Conservation (phyloP, 371 early-diverging fungal species). For the Catenaria anguillulae region DNA sequence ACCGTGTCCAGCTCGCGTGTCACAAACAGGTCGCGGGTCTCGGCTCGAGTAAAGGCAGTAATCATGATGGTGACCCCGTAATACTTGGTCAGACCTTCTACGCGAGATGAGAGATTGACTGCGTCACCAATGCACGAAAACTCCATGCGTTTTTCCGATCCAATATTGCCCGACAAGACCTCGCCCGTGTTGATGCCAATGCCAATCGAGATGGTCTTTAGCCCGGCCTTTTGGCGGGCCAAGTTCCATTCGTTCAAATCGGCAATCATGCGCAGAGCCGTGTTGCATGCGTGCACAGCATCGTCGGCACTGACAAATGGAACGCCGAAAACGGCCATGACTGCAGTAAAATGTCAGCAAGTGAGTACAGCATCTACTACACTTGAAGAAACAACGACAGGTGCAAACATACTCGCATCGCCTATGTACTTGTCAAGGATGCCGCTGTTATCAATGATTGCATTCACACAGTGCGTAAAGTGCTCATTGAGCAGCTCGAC, state of each 20-base stretch:
- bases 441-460: slow-evolving; percentile 16
- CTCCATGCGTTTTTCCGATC: slow-evolving; percentile 31
- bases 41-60: slow-evolving; percentile 21
- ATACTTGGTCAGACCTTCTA: slow-evolving; percentile 26
- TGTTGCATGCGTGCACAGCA: slow-evolving; percentile 27
- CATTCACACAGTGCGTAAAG: slow-evolving; percentile 23
- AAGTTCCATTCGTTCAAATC: slow-evolving; percentile 18
- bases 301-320: slow-evolving; percentile 27
- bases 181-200: slow-evolving; percentile 31
- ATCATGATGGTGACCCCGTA: slow-evolving; percentile 25
- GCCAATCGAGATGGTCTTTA: slow-evolving; percentile 23
- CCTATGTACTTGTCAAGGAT: slow-evolving; percentile 35
- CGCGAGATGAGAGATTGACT: slow-evolving; percentile 25
- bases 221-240: slow-evolving; percentile 10
- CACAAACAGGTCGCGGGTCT: slow-evolving; percentile 20
- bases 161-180: slow-evolving; percentile 31
- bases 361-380: too few relatives aligned
- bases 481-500: slow-evolving; percentile 18
- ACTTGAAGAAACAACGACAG: too few relatives aligned
- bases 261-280: slow-evolving; percentile 26
- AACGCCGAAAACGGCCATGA: slow-evolving; percentile 36
- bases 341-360: slow-evolving; percentile 17
- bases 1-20: slow-evolving; percentile 27
- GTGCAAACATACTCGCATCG: neutral
- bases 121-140: slow-evolving; percentile 31